Base-by-base conservation (phyloP, 2,329 filamentous ascomycete species). In the Trichoderma atrobrunneum region DNA sequence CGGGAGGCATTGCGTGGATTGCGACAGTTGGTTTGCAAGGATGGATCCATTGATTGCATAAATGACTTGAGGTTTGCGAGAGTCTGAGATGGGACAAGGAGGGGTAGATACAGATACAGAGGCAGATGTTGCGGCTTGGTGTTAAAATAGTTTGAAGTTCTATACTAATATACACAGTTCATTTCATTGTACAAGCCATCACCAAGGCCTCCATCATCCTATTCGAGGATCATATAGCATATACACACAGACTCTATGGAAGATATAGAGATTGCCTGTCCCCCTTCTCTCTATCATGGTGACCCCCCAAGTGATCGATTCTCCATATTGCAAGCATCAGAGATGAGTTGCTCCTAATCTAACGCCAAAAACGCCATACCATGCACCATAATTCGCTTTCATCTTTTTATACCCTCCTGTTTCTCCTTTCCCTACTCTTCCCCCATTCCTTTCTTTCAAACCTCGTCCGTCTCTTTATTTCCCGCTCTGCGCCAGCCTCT, bases 401-500 rank as follows among this genome's bases (percentile, higher is more conserved):
- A 14, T 34, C 12, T 39, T 16, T 36, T 28, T 5, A 12, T 30
- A n/a, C n/a, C 26, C 36, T 48, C 16, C 5, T 14, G 6, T 60
- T 16, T 34, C 34, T 21, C n/a, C 6, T 16, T 24, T 26, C 36
- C 36, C n/a, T 28, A 5, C 7, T 14, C 56, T 12, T 26, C 4
- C 3, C 6, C 8, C 10, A 14, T 39, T 8, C 18, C 6, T n/a
- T 3, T 7, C 14, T 48, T 32, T 3, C 1, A 11, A 48, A 21
- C 4, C 43, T 21, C n/a, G 10, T 12, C 43, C n/a, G 8, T 21
- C 10, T 51, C n/a, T 7, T 66, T 26, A 72, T 54, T 72, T 72
- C 24, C 36, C 54, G 39, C 43, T 30, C 61, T 65, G 51, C 7
- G 54, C 74, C 70, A 76, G 75, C 75, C 77, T 75, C 71, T 79